Evolutionary conservation across 106 monocot genomes (phyloP).

Genomic region (Apostasia ramifera): DNA sequence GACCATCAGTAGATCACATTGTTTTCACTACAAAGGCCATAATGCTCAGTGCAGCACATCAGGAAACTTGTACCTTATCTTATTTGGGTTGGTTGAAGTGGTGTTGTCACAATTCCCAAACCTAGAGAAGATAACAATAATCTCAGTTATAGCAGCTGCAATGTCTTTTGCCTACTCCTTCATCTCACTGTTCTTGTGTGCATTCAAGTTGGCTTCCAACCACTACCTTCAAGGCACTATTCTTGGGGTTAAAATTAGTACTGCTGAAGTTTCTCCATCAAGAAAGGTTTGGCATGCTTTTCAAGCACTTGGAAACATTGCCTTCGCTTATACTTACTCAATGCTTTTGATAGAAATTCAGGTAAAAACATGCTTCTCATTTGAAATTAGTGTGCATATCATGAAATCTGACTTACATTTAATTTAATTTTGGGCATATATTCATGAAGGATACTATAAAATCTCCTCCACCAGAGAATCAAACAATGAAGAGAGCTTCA

Average conservation of each 20-base stretch:
- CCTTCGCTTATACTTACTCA: conserved; percentile 59
- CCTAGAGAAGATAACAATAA: conserved; percentile 38
- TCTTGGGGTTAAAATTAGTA: conserved; percentile 12
- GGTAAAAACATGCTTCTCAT: conserved; percentile 14
- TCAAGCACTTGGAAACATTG: conserved; percentile 61
- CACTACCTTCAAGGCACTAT: conserved; percentile 11
- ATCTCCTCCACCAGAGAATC: conserved; percentile 38
- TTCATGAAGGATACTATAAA: conserved; percentile 40
- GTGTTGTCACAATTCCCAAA: conserved; percentile 52
- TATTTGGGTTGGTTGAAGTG: conserved; percentile 37
- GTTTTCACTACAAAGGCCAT: conserved; percentile 26
- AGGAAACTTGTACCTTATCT: conserved; percentile 16
- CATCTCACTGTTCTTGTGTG: conserved; percentile 27
- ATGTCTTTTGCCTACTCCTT: conserved; percentile 59
- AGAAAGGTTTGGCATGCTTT: conserved; percentile 43
- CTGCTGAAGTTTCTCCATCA: not conserved
- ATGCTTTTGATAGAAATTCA: conserved; percentile 63
- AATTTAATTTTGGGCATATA: not conserved
- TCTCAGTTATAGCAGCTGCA: conserved; percentile 41
- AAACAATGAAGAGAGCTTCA: conserved; percentile 45
- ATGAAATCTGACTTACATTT: too few species aligned
- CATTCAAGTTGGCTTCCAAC: conserved; percentile 14
- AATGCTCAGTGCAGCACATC: conserved; percentile 27
- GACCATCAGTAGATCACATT: conserved; percentile 22
- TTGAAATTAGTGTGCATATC: not conserved